Base-by-base conservation (phyloP, 2,329 filamentous ascomycete genomes). In the Talaromyces sp. region DNA sequence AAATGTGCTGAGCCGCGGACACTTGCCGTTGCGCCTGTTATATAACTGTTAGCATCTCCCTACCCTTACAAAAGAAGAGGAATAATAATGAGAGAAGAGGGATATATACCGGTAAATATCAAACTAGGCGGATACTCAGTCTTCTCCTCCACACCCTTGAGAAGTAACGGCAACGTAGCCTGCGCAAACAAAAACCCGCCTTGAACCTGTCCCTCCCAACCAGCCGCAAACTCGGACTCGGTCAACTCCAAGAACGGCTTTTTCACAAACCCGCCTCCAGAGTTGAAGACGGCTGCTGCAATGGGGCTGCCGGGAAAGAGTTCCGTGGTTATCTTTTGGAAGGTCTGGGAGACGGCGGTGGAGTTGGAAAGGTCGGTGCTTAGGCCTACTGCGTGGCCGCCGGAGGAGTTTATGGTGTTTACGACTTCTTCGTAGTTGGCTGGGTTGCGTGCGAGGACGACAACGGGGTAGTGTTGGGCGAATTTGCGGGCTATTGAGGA, bases 121-220 rank as follows among this genome's bases (percentile, higher is more conserved):
- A 96, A 77, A 0, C 88, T 87, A 0, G 91, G 91, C 4, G 91
- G 89, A 67, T 90, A 74, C 33, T 81, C 77, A 0, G 81, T 72
- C 55, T 58, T 56, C 50, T 55, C 55, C 22, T 60, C 74, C 0
- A 72, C 71, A 0, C 85, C 79, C 21, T 84, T 79, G 1, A 92
- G 80, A 1, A 96, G 81, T 1, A 87, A 78, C 0, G 91, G 91
- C 0, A 96, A 75, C 0, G 83, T 78, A 2, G 80, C 78, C 70
- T 93, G 86, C 0, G 89, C 84, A 71, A 96, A 96, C 65, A 86
- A 75, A 71, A 90, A 91, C 28, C 88, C 87, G 11, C 89, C 90
- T 37, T 72, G 70, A 43, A 74, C 77, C 61, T 78, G 79, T 36
- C 80, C 78, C 28, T 79, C 74, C 58, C 78, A 78, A 2, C 79